Base-by-base conservation (phyloP, 2,329 filamentous ascomycete genomes). In the Calonectria pauciramosa region DNA sequence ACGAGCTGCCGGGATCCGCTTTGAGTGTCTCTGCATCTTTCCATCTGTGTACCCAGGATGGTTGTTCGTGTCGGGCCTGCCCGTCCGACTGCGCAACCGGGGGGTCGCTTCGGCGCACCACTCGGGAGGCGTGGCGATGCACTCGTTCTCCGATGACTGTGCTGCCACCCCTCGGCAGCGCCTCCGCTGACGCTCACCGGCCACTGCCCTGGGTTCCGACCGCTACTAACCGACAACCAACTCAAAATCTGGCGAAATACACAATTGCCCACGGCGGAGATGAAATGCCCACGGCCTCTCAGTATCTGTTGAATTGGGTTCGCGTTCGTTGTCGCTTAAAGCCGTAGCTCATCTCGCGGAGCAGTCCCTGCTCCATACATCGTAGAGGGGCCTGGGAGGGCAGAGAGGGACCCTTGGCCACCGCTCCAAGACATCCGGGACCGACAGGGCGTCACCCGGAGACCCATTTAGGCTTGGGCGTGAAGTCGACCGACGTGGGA, bases 21-120 rank as follows among this genome's bases (percentile, higher is more conserved):
- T 66, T 72, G 47, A 60, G 69, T 34, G 36, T 64, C 66, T 49
- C 69, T 52, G 52, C 30, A 30, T 56, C 52, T 34, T 56, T 11
- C 32, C n/a, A 59, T 60, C 63, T 68, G 67, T 77, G 66, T 74
- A 60, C 68, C 54, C 30, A 68, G 54, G 56, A 72, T 59, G 70
- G 36, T 38, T 23, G 59, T 56, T 65, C 68, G 63, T 70, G 71
- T 71, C 74, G 71, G 75, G 66, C 71, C 74, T 63, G 64, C 69
- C 76, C 72, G 72, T 59, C 67, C 56, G 66, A 70, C 60, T 72
- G 68, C 67, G 59, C 68, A 66, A 44, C 67, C 65, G 65, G 67
- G 67, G 38, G 54, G 67, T 52, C 38, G 34, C 52, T 52, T 52
- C 47, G 72, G 41, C 59, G 60, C 60, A 69, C 68, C 51, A 28